Evolutionary conservation across 306 rosid species (phyloP).

Genomic region (Geum urbanum): DNA sequence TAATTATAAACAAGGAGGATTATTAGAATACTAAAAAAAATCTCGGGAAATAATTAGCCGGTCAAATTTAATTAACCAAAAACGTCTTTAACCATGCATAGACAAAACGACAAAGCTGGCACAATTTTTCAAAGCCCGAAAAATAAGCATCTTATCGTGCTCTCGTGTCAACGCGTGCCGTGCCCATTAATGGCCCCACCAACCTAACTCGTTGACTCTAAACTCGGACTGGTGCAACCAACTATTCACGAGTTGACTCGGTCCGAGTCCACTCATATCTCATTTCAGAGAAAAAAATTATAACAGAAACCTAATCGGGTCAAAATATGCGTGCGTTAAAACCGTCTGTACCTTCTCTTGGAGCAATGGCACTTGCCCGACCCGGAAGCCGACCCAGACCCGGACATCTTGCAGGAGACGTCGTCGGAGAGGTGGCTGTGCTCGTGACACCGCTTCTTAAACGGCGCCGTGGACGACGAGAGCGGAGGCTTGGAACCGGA

Average conservation of each 20-base stretch:
- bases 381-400: constrained; percentile 42
- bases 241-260: constrained; percentile 10
- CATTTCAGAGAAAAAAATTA: not conserved
- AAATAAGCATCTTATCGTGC: constrained; percentile 16
- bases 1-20: not conserved
- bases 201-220: constrained; percentile 43
- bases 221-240: not conserved
- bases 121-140: not conserved
- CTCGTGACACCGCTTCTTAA: constrained; percentile 68
- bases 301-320: not conserved
- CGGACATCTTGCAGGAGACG: constrained; percentile 54
- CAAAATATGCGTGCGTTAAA: not conserved
- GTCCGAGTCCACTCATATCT: not conserved
- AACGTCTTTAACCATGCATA: constrained; percentile 4
- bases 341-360: constrained; percentile 60
- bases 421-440: constrained; percentile 52
- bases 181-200: constrained; percentile 16
- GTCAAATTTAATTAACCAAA: constrained; percentile 12
- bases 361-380: constrained; percentile 79
- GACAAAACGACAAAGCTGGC: constrained; percentile 9
- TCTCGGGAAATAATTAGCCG: not conserved
- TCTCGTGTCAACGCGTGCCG: constrained; percentile 43
- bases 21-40: not conserved
- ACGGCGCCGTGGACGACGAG: constrained; percentile 22
- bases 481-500: constrained; percentile 71